Conservation (phyloP, 305 asterid species). For the Stenogyne calaminthoides region DNA sequence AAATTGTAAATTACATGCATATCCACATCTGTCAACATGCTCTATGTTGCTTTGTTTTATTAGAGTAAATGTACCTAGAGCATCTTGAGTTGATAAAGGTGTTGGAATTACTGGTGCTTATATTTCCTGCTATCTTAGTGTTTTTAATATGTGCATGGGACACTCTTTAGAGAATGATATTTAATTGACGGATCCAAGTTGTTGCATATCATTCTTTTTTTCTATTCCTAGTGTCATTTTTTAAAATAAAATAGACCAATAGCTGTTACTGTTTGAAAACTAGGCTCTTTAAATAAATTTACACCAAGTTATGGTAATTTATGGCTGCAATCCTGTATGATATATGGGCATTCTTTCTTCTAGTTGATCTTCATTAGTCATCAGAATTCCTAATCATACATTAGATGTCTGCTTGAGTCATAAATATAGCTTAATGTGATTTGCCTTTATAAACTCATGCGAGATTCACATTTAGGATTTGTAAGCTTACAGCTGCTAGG, state of each 20-base stretch:
- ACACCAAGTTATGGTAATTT: slow-evolving; percentile 1
- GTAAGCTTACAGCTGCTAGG: slow-evolving; percentile 7
- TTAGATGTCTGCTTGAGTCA: slow-evolving; percentile 6
- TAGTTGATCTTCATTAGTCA: slow-evolving; percentile 6
- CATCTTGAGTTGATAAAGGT: background rate
- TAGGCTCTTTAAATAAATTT: background rate
- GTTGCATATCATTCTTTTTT: background rate
- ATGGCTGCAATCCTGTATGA: slow-evolving; percentile 1
- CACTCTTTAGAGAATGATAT: slow-evolving; percentile 8
- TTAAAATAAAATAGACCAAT: background rate
- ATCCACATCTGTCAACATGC: background rate
- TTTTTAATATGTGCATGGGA: slow-evolving; percentile 8
- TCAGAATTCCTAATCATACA: background rate
- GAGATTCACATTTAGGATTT: background rate
- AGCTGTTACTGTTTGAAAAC: background rate
- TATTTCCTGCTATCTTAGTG: slow-evolving; percentile 12
- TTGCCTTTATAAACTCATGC: background rate
- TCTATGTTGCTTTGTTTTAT: background rate
- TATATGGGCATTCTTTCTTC: slow-evolving; percentile 8
- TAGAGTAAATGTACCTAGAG: background rate
- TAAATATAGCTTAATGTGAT: background rate
- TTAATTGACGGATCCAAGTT: background rate
- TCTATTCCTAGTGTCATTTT: background rate
- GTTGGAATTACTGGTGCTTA: slow-evolving; percentile 1
- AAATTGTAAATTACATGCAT: background rate